Conservation (phyloP, 164 flowering plant genomes). For the Magnolia changhungtana region DNA sequence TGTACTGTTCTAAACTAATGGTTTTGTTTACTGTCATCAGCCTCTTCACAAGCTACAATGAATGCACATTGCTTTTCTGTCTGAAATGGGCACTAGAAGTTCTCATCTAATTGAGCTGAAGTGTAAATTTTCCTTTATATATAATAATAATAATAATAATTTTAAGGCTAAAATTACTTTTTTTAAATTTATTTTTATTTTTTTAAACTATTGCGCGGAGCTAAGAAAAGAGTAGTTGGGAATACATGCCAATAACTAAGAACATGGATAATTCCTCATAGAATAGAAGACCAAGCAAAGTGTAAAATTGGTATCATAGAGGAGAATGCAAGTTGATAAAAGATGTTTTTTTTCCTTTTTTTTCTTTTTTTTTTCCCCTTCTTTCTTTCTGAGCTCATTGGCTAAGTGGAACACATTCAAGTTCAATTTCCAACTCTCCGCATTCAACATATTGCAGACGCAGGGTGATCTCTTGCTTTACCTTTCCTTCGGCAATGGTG, state of each 20-base stretch:
- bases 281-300: background rate
- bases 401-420: slow-evolving; percentile 36
- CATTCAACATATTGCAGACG: slow-evolving; percentile 78
- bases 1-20: too few species aligned
- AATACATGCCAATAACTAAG: background rate
- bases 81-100: background rate
- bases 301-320: background rate
- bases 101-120: background rate
- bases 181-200: too few species aligned
- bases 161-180: too few species aligned
- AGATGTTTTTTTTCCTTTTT: background rate
- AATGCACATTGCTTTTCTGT: too few species aligned
- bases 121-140: background rate
- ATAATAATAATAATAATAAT: too few species aligned
- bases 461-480: slow-evolving; percentile 33
- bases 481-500: slow-evolving; percentile 40
- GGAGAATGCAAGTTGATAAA: background rate
- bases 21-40: too few species aligned
- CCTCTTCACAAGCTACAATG: too few species aligned
- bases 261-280: background rate
- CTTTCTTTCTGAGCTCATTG: slow-evolving; percentile 13
- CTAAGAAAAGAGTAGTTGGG: background rate
- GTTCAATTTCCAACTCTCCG: slow-evolving; percentile 47
- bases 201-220: background rate
- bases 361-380: background rate